phyloP scores from a whole-genome alignment of 805 yeast genomes.

The Scheffersomyces amazonensis region DNA sequence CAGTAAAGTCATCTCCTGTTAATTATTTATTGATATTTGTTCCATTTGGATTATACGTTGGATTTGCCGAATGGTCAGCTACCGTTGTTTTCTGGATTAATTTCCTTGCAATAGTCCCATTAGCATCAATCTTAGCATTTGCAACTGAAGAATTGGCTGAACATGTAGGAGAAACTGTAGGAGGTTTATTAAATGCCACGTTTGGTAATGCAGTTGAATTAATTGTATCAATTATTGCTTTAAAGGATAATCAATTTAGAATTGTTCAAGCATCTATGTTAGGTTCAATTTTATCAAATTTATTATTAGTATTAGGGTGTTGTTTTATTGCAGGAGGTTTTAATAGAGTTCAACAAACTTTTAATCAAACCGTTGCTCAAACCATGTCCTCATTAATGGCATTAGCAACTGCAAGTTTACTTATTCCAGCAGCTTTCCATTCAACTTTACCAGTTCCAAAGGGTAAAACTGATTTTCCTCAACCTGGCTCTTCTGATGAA shows the following conservation, averaged over 20 bases:
- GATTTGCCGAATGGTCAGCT: conserved; percentile 53
- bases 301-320: conserved; percentile 89
- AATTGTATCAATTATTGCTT: conserved; percentile 89
- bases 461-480: conserved; percentile 35
- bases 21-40: conserved; percentile 77
- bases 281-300: conserved; percentile 87
- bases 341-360: conserved; percentile 78
- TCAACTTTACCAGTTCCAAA: conserved; percentile 60
- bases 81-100: conserved; percentile 63
- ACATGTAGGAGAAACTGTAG: conserved; percentile 86
- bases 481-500: conserved; percentile 36
- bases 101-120: conserved; percentile 86
- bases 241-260: conserved; percentile 79
- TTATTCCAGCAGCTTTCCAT: conserved; percentile 96
- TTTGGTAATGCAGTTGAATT: conserved; percentile 98
- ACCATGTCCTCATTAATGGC: conserved; percentile 95
- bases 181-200: conserved; percentile 93
- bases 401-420: conserved; percentile 80
- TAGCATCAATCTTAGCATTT: conserved; percentile 85
- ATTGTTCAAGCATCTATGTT: conserved; percentile 98
- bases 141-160: conserved; percentile 92
- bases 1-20: conserved; percentile 60
- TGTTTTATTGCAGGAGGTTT: conserved; percentile 93
- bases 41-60: conserved; percentile 85
- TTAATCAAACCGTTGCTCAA: conserved; percentile 96